These are phyloP conservation scores for Didymella exigua DNA, from an alignment of 2,329 filamentous ascomycete species.

Conservation along the genomic window DNA sequence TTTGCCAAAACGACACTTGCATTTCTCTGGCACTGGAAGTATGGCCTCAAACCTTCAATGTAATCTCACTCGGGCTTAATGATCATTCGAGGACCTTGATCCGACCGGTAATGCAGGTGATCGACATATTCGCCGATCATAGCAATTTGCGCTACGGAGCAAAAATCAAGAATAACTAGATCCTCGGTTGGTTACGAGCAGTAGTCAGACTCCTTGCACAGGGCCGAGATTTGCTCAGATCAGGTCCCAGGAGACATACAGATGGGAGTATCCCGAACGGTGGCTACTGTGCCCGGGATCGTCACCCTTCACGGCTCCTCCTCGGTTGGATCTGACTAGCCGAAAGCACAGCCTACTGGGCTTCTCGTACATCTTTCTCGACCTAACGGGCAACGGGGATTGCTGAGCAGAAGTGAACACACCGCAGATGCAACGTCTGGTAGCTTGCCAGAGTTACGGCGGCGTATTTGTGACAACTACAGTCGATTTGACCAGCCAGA, in stretches of 20 bases:
- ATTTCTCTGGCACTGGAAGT: no score
- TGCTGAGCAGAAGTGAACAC: not conserved
- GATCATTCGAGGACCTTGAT: not conserved
- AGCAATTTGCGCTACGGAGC: not conserved
- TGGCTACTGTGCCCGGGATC: not conserved
- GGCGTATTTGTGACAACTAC: not conserved
- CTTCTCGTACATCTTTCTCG: not conserved
- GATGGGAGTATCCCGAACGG: not conserved
- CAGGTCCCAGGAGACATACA: no score
- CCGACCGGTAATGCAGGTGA: not conserved
- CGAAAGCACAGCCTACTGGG: not conserved
- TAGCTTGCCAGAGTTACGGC: not conserved
- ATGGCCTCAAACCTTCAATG: no score
- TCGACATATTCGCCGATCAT: not conserved
- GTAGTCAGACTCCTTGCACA: not conserved
- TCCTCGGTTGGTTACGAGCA: not conserved
- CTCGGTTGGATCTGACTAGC: constrained; percentile 5
- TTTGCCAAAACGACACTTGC: no score
- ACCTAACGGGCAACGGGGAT: no score
- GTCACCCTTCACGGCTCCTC: constrained; percentile 5
- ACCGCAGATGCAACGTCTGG: not conserved
- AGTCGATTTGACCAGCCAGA: not conserved
- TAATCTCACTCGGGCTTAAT: not conserved
- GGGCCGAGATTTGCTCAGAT: not conserved
- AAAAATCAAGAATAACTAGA: not conserved